These are phyloP conservation scores for Bimuria novae-zelandiae DNA, from an alignment of 2,329 filamentous ascomycete species.

Conservation along the genomic window DNA sequence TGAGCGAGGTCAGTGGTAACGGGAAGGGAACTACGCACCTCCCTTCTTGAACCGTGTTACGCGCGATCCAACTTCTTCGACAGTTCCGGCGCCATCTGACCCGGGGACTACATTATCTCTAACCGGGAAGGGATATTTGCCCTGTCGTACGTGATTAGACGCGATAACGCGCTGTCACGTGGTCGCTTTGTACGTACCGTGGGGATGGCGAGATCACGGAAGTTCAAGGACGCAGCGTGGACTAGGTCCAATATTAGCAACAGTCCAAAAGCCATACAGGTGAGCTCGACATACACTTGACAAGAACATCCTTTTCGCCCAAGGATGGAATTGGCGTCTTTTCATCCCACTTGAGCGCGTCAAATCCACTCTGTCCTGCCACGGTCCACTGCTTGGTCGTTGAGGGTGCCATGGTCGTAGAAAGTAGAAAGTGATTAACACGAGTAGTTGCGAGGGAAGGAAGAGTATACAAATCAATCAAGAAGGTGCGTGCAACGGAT, in stretches of 20 bases:
- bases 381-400: conserved; percentile 64
- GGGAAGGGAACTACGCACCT: conserved; percentile 27
- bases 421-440: not conserved
- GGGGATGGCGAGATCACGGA: conserved; percentile 55
- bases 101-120: conserved; percentile 50
- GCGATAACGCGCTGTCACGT: conserved; percentile 5
- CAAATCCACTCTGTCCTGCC: conserved; percentile 61
- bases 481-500: conserved; percentile 1
- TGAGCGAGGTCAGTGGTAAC: not conserved
- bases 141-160: conserved; percentile 24
- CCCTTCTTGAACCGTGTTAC: conserved; percentile 61
- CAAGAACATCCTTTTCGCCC: conserved; percentile 73
- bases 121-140: conserved; percentile 52
- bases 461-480: not conserved
- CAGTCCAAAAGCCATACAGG: not conserved
- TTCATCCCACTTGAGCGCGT: conserved; percentile 62
- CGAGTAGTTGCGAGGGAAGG: not conserved
- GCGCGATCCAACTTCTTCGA: conserved; percentile 58
- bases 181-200: conserved; percentile 28
- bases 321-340: conserved; percentile 60
- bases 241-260: conserved; percentile 42
- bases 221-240: conserved; percentile 55
- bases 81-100: conserved; percentile 59
- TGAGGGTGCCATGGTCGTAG: conserved; percentile 44
- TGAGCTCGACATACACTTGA: conserved; percentile 56